These are phyloP conservation scores for Carex cristatella DNA, from an alignment of 176 grass and related monocot genomes.

Conservation along the genomic window DNA sequence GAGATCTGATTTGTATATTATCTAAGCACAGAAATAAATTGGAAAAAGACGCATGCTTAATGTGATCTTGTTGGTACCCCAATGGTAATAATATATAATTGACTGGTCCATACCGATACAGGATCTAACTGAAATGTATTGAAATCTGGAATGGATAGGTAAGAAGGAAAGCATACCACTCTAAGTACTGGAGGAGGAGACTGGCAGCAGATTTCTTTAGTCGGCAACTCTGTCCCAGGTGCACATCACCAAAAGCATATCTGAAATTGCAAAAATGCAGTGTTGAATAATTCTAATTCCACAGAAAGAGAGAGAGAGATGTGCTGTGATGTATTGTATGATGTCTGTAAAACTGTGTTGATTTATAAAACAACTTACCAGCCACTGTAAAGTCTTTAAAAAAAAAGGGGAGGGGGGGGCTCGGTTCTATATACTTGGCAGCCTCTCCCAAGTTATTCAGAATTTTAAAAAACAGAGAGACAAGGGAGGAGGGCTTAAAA, in stretches of 20 bases:
- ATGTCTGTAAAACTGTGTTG: too few species aligned
- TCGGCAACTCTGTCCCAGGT: constrained; percentile 89
- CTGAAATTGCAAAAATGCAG: constrained; percentile 30
- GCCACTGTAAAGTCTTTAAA: too few species aligned
- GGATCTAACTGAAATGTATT: background rate
- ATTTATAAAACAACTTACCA: too few species aligned
- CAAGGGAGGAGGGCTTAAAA: background rate
- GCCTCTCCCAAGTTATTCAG: too few species aligned
- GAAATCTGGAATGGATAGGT: background rate
- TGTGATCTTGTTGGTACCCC: background rate
- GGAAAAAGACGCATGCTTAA: background rate
- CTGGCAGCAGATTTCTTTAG: constrained; percentile 58
- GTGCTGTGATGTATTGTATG: too few species aligned
- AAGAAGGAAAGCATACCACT: constrained; percentile 29
- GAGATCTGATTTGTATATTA: background rate
- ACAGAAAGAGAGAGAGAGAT: background rate
- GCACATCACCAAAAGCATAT: constrained; percentile 88
- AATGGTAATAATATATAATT: background rate
- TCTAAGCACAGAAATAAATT: background rate
- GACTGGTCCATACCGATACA: background rate
- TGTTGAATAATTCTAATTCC: background rate
- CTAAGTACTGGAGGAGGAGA: constrained; percentile 70
- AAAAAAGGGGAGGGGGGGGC: too few species aligned
- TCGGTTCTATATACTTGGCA: too few species aligned
- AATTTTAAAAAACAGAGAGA: too few species aligned